phyloP scores from a whole-genome alignment of 1,284 basidiomycete species.

The Afroboletus lepidellus region DNA sequence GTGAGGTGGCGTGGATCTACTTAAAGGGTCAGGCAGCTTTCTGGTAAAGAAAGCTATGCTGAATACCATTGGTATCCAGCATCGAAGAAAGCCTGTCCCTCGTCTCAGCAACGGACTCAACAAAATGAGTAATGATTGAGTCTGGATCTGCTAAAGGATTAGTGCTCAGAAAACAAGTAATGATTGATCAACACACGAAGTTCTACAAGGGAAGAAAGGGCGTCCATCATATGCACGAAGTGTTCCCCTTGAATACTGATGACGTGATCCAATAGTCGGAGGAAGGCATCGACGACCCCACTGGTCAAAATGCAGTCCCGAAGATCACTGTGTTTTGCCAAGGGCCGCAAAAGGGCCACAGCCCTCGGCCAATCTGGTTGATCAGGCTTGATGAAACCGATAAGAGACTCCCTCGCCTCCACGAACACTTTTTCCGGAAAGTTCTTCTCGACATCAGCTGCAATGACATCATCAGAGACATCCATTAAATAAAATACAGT shows the following conservation, averaged over 20 bases:
- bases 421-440: slow-evolving; percentile 4
- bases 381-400: slow-evolving; percentile 2
- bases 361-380: slow-evolving; percentile 11
- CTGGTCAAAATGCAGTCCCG: neutral
- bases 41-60: neutral
- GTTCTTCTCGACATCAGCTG: neutral
- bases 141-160: slow-evolving; percentile 1
- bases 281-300: neutral
- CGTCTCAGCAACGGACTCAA: neutral
- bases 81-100: slow-evolving; percentile 6
- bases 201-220: slow-evolving; percentile 8
- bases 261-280: slow-evolving; percentile 5
- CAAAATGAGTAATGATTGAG: slow-evolving; percentile 1
- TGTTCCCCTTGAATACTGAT: slow-evolving; percentile 1
- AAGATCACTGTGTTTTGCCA: slow-evolving; percentile 7
- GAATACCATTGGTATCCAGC: slow-evolving; percentile 1
- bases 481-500: neutral
- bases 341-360: slow-evolving; percentile 7
- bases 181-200: neutral
- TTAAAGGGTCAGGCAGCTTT: neutral
- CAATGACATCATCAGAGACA: neutral
- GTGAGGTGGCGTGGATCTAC: slow-evolving; percentile 9
- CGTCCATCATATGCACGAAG: slow-evolving; percentile 7
- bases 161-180: neutral
- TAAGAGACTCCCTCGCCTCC: slow-evolving; percentile 7